A percentile compares a stretch with the other conserved stretches of the same genome.
Evolutionary conservation across 1,139 yeast species (phyloP).

Genomic region (Wickerhamiella pararugosa): DNA sequence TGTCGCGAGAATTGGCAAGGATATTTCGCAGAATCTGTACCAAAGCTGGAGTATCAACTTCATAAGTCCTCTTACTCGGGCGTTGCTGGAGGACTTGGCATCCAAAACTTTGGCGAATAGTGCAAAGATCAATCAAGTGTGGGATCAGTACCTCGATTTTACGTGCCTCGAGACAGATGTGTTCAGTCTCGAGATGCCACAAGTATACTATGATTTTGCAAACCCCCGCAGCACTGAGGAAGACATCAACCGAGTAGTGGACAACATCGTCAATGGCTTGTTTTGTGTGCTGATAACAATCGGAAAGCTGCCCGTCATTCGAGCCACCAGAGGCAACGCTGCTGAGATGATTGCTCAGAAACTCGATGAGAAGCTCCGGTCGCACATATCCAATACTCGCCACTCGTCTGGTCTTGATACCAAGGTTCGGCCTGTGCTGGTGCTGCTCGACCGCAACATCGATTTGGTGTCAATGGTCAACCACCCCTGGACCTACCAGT

Average conservation of each 20-base stretch:
- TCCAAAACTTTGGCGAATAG: conserved; percentile 59
- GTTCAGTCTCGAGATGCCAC: conserved; percentile 58
- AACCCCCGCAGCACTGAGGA: conserved; percentile 61
- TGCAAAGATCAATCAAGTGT: conserved; percentile 65
- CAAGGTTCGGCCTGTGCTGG: conserved; percentile 47
- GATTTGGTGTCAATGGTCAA: conserved; percentile 89
- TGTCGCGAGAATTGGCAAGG: conserved; percentile 50
- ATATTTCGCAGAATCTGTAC: conserved; percentile 58
- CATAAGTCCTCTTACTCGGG: conserved; percentile 63
- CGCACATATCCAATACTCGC: conserved; percentile 62
- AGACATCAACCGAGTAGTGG: conserved; percentile 53
- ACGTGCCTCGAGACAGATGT: conserved; percentile 86
- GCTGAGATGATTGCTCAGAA: conserved; percentile 88
- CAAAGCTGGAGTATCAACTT: conserved; percentile 73
- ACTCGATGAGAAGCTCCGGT: conserved; percentile 68
- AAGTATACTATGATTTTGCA: conserved; percentile 55
- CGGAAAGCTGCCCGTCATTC: conserved; percentile 70
- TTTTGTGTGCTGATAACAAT: conserved; percentile 67
- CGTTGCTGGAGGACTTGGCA: conserved; percentile 77
- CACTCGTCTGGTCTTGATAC: conserved; percentile 16
- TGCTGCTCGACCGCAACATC: conserved; percentile 72
- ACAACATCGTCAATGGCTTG: conserved; percentile 59
- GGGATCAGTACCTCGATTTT: conserved; percentile 84
- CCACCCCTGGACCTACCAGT: conserved; percentile 96
- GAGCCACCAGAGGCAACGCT: conserved; percentile 88